Percentiles rank a stretch among this genome's conserved stretches.
Conservation (phyloP, 192 early-diverging fungal genomes). For the Lunasporangiospora selenospora region DNA sequence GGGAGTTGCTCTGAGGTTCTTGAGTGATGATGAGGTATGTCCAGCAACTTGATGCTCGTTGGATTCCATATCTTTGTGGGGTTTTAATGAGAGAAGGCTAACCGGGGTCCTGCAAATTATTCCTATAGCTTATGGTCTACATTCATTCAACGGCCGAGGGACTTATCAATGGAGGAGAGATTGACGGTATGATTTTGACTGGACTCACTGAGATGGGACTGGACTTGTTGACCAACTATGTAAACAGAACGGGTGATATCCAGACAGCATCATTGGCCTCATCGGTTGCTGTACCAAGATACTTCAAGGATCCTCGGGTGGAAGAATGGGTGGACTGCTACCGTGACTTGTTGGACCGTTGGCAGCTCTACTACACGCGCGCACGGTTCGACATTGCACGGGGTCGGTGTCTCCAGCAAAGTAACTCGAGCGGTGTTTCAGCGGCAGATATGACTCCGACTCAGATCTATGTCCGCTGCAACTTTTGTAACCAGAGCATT, state of each 20-base stretch:
- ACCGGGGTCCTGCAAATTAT: too few relatives aligned
- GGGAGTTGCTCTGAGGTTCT: slow-evolving; percentile 84
- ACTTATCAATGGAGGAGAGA: slow-evolving; percentile 68
- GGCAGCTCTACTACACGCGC: slow-evolving; percentile 86
- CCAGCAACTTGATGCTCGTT: background rate
- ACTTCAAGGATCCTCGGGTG: slow-evolving; percentile 64
- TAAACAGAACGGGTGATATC: slow-evolving; percentile 88
- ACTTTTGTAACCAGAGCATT: slow-evolving; percentile 80
- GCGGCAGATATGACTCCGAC: slow-evolving; percentile 67
- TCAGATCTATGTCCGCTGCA: slow-evolving; percentile 88
- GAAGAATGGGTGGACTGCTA: slow-evolving; percentile 87
- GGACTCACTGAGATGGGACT: slow-evolving; percentile 75
- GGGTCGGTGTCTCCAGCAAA: slow-evolving; percentile 65
- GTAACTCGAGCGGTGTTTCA: slow-evolving; percentile 44
- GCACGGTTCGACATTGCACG: slow-evolving; percentile 92
- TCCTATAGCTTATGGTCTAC: slow-evolving; percentile 64
- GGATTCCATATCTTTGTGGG: background rate
- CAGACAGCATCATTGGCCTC: slow-evolving; percentile 85
- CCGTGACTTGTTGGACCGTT: slow-evolving; percentile 83
- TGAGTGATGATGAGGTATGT: slow-evolving; percentile 78
- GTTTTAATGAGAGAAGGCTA: background rate
- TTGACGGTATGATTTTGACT: slow-evolving; percentile 86
- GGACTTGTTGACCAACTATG: slow-evolving; percentile 77
- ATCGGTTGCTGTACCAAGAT: slow-evolving; percentile 64
- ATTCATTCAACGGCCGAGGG: slow-evolving; percentile 62